Evolutionary conservation across 495 filamentous ascomycete species (phyloP).

Genomic region (Tuber umbilicatum): DNA sequence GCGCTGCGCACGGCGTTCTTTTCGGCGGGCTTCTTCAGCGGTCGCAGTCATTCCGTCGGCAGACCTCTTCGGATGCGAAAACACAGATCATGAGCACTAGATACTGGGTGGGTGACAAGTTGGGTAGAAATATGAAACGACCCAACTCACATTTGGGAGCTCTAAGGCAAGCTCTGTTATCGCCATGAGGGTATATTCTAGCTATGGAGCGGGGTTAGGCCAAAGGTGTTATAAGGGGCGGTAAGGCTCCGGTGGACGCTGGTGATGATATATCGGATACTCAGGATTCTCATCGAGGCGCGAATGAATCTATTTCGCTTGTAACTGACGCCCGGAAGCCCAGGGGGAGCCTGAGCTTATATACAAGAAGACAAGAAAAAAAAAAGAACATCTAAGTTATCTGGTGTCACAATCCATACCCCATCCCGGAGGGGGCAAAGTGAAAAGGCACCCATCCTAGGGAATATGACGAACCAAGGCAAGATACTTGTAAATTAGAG

Average conservation of each 20-base stretch:
- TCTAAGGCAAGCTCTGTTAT: slow-evolving; percentile 6
- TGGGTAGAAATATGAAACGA: neutral
- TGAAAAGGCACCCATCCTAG: neutral
- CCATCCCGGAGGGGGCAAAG: neutral
- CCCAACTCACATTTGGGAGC: slow-evolving; percentile 17
- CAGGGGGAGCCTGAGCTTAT: neutral
- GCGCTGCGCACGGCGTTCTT: slow-evolving; percentile 12
- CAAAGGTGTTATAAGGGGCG: neutral
- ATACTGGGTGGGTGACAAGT: neutral
- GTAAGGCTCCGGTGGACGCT: neutral
- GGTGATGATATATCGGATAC: neutral
- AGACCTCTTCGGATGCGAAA: neutral
- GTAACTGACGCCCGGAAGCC: neutral
- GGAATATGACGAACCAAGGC: neutral
- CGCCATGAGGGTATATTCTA: slow-evolving; percentile 1
- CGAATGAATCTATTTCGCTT: neutral
- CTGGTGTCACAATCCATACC: neutral
- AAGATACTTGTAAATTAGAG: no score
- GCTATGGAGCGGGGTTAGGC: neutral
- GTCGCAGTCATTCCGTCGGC: neutral
- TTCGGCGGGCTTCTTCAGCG: slow-evolving; percentile 9
- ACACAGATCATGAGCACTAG: neutral
- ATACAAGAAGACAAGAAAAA: neutral
- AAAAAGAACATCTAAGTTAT: neutral
- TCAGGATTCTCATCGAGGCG: neutral